Evolutionary conservation across 805 yeast species (phyloP), one percentile per base, ranked within the genome.

Genomic region (Metschnikowia vanudenii): DNA sequence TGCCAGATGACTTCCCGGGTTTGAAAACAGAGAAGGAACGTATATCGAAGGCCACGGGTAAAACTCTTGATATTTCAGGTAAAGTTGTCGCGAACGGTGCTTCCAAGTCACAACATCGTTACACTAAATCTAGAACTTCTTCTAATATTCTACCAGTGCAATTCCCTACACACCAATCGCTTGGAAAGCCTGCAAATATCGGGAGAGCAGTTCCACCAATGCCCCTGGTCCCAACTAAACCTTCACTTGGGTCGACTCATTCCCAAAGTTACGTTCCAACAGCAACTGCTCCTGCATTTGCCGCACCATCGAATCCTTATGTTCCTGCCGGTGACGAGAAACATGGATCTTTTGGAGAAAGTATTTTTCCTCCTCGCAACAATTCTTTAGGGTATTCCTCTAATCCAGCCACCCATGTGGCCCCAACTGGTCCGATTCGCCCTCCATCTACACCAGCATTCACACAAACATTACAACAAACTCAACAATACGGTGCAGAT

Each of bases 1-100:
- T 94, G 58, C 96, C 98, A 11, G 80, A 78, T 37, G 81, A 81
- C 44, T 80, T 83, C 56, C 86, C 85, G 37, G 88, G 84, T 20
- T 82, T 85, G 41, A 79, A 76, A 45, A 57, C 71, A 18, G 97
- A 88, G 59, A 87, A 84, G 64, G 91, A 87, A 52, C 82, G 99
- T 57, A 83, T 92, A 16, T 53, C 74, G 39, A 81, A 80, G 55
- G 96, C 96, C 7, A 73, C 81, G 13, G 76, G 76, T 39, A 64
- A 14, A 6, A 17, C 22, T 1, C n/a, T 35, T 3, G 39, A 10
- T 8, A 18, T 31, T 10, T 16, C 37, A n/a, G n/a, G 22, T 12
- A 46, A 34, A 38, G 18, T 18, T 11, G 33, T 19, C 10, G 24
- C 19, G 13, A 44, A 44, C 14, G 47, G 47, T 7, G 46, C 20